phyloP scores from a whole-genome alignment of 495 filamentous ascomycete genomes.

The Neurospora sp. region DNA sequence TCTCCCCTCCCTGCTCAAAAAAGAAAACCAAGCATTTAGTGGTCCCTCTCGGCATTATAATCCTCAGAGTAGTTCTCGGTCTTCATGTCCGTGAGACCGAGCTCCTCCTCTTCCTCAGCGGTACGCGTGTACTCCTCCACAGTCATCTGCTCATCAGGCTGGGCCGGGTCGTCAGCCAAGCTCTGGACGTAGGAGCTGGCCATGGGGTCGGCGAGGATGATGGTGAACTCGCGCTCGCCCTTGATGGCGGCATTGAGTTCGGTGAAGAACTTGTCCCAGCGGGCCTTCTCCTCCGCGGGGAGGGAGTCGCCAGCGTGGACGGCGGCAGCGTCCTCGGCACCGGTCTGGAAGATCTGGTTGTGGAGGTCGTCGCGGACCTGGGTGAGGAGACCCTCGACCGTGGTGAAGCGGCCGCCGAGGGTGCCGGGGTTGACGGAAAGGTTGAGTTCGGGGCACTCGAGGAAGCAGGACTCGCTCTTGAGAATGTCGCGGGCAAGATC shows the following conservation, averaged over 20 bases:
- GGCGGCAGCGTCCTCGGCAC: slow-evolving; percentile 26
- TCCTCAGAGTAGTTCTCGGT: slow-evolving; percentile 71
- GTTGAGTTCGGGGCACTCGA: slow-evolving; percentile 76
- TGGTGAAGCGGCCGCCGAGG: slow-evolving; percentile 93
- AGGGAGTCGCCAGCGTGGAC: slow-evolving; percentile 52
- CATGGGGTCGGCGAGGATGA: slow-evolving; percentile 78
- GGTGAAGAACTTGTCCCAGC: slow-evolving; percentile 75
- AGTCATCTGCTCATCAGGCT: slow-evolving; percentile 69
- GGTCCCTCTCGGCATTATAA: neutral
- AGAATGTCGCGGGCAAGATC: slow-evolving; percentile 90
- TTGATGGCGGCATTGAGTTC: slow-evolving; percentile 66
- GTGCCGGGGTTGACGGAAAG: slow-evolving; percentile 82
- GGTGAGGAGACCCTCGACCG: slow-evolving; percentile 87
- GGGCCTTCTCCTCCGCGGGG: slow-evolving; percentile 44
- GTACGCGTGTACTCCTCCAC: slow-evolving; percentile 82
- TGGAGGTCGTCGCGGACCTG: slow-evolving; percentile 85
- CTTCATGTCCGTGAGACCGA: slow-evolving; percentile 88
- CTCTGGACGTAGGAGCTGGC: slow-evolving; percentile 92
- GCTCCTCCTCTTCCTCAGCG: slow-evolving; percentile 80
- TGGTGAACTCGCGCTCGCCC: slow-evolving; percentile 73
- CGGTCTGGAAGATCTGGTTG: slow-evolving; percentile 73
- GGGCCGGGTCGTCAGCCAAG: slow-evolving; percentile 53
- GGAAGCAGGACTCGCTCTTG: slow-evolving; percentile 84
- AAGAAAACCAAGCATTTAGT: neutral
- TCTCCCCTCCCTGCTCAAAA: neutral